Evolutionary conservation across 768 basidiomycete genomes (phyloP).

Genomic region (Leccinellum albellum): DNA sequence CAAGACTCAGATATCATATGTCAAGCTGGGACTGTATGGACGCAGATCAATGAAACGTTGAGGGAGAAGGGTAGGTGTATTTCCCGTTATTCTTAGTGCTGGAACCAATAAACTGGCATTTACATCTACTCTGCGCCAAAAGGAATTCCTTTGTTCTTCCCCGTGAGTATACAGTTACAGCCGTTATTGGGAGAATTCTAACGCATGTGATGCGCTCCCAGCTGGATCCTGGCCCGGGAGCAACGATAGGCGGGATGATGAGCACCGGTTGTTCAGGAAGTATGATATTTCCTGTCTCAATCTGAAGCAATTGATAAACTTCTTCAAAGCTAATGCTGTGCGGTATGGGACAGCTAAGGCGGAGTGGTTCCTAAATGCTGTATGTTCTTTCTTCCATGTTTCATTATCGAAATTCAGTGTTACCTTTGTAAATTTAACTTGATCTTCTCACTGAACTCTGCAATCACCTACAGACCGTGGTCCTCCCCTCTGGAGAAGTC

Average conservation of each 20-base stretch:
- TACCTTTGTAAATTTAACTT: background rate
- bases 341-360: slow-evolving; percentile 85
- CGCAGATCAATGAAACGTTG: slow-evolving; percentile 63
- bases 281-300: slow-evolving; percentile 28
- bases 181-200: background rate
- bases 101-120: background rate
- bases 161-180: slow-evolving; percentile 40
- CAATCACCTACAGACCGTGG: slow-evolving; percentile 59
- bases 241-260: slow-evolving; percentile 83
- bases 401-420: background rate
- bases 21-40: slow-evolving; percentile 70
- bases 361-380: slow-evolving; percentile 87
- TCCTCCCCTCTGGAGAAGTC: slow-evolving; percentile 83
- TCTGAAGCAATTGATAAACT: background rate
- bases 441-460: background rate
- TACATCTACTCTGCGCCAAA: background rate
- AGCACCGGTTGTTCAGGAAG: slow-evolving; percentile 87
- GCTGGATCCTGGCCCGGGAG: slow-evolving; percentile 76
- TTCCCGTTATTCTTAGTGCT: background rate
- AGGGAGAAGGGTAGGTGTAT: slow-evolving; percentile 48
- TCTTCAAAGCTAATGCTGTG: slow-evolving; percentile 60
- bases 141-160: slow-evolving; percentile 82
- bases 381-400: slow-evolving; percentile 30
- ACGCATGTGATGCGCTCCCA: slow-evolving; percentile 22
- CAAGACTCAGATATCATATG: slow-evolving; percentile 70